These are phyloP conservation scores for Pichia californica DNA, from an alignment of 805 yeast species.

Conservation along the genomic window DNA sequence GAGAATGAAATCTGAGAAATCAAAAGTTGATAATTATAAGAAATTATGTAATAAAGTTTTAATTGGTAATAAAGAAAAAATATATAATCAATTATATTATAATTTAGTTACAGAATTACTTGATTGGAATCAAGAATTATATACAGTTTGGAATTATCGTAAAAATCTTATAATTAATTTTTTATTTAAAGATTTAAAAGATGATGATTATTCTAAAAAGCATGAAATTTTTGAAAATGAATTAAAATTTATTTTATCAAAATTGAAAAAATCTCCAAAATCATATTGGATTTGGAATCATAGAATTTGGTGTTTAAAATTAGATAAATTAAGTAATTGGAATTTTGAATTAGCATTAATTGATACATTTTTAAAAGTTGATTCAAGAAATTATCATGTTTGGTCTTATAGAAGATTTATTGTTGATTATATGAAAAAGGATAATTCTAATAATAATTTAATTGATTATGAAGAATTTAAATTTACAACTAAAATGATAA, in stretches of 20 bases:
- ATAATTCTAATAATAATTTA: conserved; percentile 5
- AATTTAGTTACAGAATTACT: conserved; percentile 52
- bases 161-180: conserved; percentile 52
- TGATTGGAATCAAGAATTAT: conserved; percentile 73
- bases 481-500: conserved; percentile 74
- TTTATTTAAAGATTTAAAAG: conserved; percentile 20
- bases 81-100: conserved; percentile 36
- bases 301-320: conserved; percentile 70
- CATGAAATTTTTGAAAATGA: conserved; percentile 44
- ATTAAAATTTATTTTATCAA: conserved; percentile 49
- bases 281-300: conserved; percentile 98
- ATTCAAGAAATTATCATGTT: conserved; percentile 86
- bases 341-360: conserved; percentile 63
- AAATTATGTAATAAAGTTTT: conserved; percentile 40
- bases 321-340: conserved; percentile 52
- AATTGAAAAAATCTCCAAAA: conserved; percentile 68
- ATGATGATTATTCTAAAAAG: conserved; percentile 16
- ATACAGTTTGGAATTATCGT: conserved; percentile 85
- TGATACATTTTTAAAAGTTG: conserved; percentile 58
- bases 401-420: conserved; percentile 90
- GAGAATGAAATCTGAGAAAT: conserved; percentile 52
- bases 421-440: conserved; percentile 31
- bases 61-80: conserved; percentile 22
- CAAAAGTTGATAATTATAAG: conserved; percentile 52
- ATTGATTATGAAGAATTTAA: conserved; percentile 51